These are phyloP conservation scores for Eucalyptus tenuipes DNA, from an alignment of 345 rosid species.

Conservation along the genomic window DNA sequence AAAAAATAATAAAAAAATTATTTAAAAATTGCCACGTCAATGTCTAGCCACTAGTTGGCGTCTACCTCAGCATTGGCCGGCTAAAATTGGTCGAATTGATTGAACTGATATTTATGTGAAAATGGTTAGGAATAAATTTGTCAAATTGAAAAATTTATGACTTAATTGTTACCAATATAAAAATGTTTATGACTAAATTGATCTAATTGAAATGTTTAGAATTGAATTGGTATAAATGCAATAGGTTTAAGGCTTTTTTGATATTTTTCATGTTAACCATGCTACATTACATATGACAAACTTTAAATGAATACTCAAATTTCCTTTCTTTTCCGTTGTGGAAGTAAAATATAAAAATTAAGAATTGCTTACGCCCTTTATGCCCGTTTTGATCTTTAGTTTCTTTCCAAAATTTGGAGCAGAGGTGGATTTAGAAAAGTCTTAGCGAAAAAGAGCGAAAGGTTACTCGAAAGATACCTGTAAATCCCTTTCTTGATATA, in stretches of 20 bases:
- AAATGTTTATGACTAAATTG: no score
- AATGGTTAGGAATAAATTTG: accelerated
- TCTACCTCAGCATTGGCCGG: accelerated
- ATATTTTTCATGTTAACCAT: accelerated
- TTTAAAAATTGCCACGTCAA: accelerated
- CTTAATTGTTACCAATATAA: accelerated
- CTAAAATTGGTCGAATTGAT: accelerated
- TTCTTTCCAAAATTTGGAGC: not conserved
- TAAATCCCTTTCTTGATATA: conserved; percentile 33
- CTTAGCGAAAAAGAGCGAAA: not conserved
- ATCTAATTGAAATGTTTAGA: no score
- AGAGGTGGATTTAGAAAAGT: not conserved
- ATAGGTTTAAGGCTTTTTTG: no score
- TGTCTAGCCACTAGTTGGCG: accelerated
- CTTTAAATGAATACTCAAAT: not conserved
- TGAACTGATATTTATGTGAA: accelerated
- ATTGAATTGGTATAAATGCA: accelerated
- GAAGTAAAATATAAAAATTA: not conserved
- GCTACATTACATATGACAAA: not conserved
- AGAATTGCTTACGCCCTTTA: not conserved
- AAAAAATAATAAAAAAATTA: no score
- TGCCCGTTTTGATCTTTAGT: not conserved
- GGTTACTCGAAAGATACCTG: conserved; percentile 7
- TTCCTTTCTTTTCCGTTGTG: no score
- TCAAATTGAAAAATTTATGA: accelerated